These are phyloP conservation scores for Licmophora abbreviata DNA, from an alignment of 108 stramenopile species.

Conservation along the genomic window DNA sequence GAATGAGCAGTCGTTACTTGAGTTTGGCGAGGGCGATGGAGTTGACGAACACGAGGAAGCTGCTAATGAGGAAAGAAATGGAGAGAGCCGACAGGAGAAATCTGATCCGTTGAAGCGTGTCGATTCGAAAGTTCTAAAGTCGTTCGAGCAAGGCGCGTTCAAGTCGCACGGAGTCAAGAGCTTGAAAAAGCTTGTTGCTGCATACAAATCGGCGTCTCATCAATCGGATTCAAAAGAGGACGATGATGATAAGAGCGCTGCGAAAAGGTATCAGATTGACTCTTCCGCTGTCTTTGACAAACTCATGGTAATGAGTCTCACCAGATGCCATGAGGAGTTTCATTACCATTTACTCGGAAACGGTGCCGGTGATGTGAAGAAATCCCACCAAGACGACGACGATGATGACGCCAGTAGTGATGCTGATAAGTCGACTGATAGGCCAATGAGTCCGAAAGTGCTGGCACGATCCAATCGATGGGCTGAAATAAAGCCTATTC, in stretches of 20 bases:
- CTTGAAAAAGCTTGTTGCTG: slow-evolving; percentile 61
- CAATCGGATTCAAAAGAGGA: slow-evolving; percentile 29
- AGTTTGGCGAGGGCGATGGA: slow-evolving; percentile 8
- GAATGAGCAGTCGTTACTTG: slow-evolving; percentile 69
- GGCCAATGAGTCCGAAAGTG: slow-evolving; percentile 63
- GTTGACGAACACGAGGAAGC: slow-evolving; percentile 1
- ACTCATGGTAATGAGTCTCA: slow-evolving; percentile 63
- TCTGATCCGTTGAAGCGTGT: slow-evolving; percentile 14
- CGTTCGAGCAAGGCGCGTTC: slow-evolving; percentile 59
- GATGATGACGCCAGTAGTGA: slow-evolving; percentile 18
- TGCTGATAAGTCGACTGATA: slow-evolving; percentile 3
- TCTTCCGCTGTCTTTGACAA: slow-evolving; percentile 68
- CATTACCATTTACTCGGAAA: slow-evolving; percentile 56
- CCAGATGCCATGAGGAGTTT: slow-evolving; percentile 62
- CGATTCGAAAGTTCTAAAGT: slow-evolving; percentile 33
- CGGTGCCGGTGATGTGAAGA: slow-evolving; percentile 7
- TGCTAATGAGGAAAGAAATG: slow-evolving; percentile 7
- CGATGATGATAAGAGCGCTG: slow-evolving; percentile 15
- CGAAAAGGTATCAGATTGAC: slow-evolving; percentile 55
- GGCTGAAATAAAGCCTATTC: slow-evolving; percentile 36
- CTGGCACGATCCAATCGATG: slow-evolving; percentile 49
- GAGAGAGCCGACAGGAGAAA: slow-evolving; percentile 11
- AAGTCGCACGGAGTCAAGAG: slow-evolving; percentile 62
- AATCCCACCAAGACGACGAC: slow-evolving; percentile 17
- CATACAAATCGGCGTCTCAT: slow-evolving; percentile 79